A percentile compares a stretch with the other conserved stretches of the same genome.
Conservation (phyloP, 352 stramenopile species). For the Phytophthora palmivora region DNA sequence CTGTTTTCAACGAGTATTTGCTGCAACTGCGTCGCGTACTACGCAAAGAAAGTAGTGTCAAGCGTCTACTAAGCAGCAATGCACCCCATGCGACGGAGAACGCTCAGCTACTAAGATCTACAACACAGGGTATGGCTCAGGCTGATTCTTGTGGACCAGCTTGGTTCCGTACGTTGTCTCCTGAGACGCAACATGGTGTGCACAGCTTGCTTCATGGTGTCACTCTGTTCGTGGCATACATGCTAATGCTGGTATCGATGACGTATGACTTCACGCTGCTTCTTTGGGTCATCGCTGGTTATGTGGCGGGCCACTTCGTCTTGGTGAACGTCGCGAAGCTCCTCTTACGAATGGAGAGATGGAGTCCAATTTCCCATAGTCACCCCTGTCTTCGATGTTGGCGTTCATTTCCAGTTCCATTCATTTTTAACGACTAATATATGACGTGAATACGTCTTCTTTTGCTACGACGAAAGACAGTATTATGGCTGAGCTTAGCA, state of each 20-base stretch:
- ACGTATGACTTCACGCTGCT: conserved; percentile 79
- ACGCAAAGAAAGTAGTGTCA: conserved; percentile 68
- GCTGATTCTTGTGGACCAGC: conserved; percentile 43
- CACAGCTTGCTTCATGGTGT: conserved; percentile 65
- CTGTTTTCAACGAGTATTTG: conserved; percentile 80
- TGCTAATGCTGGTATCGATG: conserved; percentile 87
- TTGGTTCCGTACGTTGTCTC: conserved; percentile 65
- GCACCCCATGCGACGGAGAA: conserved; percentile 33
- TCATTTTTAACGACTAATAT: conserved; percentile 34
- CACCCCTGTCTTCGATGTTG: conserved; percentile 1
- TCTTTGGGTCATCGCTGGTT: conserved; percentile 58
- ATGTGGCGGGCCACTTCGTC: conserved; percentile 70
- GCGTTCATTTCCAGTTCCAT: conserved; percentile 10
- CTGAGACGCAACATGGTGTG: conserved; percentile 56
- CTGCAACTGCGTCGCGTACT: conserved; percentile 69
- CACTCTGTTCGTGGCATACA: conserved; percentile 73
- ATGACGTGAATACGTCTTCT: conserved; percentile 17
- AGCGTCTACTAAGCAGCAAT: conserved; percentile 35
- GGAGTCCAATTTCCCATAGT: conserved; percentile 38
- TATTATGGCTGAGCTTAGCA: neutral
- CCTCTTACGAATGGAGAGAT: conserved; percentile 31
- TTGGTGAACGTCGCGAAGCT: conserved; percentile 68
- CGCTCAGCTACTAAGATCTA: conserved; percentile 53
- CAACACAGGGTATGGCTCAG: conserved; percentile 40
- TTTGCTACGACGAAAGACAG: conserved; percentile 14